Evolutionary conservation across 352 stramenopile genomes (phyloP), one percentile per base, ranked within the genome.

Genomic region (Pythium volutum): DNA sequence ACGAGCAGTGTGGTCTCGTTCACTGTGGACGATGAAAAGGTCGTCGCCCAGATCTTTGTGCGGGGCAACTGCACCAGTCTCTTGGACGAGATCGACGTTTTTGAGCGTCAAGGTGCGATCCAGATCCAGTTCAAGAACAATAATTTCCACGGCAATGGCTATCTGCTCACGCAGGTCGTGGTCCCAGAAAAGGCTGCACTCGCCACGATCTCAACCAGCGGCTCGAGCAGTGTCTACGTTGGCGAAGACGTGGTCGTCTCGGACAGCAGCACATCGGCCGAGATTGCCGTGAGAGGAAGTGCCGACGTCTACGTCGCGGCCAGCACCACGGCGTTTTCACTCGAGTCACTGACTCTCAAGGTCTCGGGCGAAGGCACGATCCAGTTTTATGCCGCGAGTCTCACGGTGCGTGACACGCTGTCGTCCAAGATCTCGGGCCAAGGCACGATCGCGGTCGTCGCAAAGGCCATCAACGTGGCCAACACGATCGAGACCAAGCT

Each of bases 71-170:
- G 75, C 57, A 74, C 69, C 4, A 61, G 77, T 16, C 54, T 89
- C 39, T 54, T 88, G 1, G 62, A 79, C 16, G 46, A 66, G 43
- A 57, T 89, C 20, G 73, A 89, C 43, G 74, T 71, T n/a, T 51
- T 67, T 1, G 62, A 75, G 1, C 57, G 73, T 31, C 55, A 73
- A 10, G 73, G 83, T 33, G 74, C 57, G 20, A 54, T 89, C 47
- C 86, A 81, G 47, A 43, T 76, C n/a, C 57, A 61, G 26, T 62
- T 87, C 61, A 81, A 79, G 55, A 87, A 89, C 63, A 58, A 73
- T 49, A 59, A 86, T 49, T 73, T 75, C 25, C 45, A 53, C 11
- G 75, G 62, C 4, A 55, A 76, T 22, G 79, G 79, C 15, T 84
- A 74, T 55, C 29, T 89, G 20, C 65, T 87, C 64, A 86, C 77